phyloP scores from a whole-genome alignment of 768 basidiomycete species.

The Paxillus ammoniavirescens region DNA sequence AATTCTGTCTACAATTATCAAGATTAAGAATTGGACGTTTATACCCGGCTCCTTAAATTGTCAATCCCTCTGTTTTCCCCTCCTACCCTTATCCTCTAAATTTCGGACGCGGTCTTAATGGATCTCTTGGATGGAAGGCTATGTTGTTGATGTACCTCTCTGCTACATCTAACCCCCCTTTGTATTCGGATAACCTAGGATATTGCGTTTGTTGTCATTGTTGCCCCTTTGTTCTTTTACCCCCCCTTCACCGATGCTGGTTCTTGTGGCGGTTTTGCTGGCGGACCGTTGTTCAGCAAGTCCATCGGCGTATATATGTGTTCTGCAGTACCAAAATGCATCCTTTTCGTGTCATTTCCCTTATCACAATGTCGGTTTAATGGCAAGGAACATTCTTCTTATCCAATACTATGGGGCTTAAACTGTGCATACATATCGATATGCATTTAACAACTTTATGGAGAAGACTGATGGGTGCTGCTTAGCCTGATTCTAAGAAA shows the following conservation, averaged over 20 bases:
- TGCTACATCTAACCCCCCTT: background rate
- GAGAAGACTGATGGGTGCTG: too few species aligned
- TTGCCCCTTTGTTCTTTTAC: background rate
- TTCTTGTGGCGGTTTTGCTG: conserved; percentile 10
- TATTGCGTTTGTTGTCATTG: background rate
- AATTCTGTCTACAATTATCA: conserved; percentile 1
- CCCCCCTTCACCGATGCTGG: background rate
- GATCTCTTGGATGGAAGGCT: background rate
- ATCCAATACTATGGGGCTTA: too few species aligned
- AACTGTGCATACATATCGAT: too few species aligned
- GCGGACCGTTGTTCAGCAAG: conserved; percentile 1
- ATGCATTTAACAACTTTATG: too few species aligned
- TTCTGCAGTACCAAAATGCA: background rate
- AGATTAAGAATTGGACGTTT: conserved; percentile 6
- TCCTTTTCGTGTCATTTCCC: background rate
- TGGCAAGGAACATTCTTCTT: too few species aligned
- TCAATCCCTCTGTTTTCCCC: background rate
- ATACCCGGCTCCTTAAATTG: conserved; percentile 8
- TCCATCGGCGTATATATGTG: background rate
- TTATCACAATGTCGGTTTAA: too few species aligned
- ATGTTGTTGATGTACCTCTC: background rate
- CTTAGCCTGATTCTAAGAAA: too few species aligned
- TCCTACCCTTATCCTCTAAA: background rate
- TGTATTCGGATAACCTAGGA: background rate
- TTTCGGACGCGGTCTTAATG: background rate